Evolutionary conservation across 1,284 basidiomycete species (phyloP).

Genomic region (Trametes sp.): DNA sequence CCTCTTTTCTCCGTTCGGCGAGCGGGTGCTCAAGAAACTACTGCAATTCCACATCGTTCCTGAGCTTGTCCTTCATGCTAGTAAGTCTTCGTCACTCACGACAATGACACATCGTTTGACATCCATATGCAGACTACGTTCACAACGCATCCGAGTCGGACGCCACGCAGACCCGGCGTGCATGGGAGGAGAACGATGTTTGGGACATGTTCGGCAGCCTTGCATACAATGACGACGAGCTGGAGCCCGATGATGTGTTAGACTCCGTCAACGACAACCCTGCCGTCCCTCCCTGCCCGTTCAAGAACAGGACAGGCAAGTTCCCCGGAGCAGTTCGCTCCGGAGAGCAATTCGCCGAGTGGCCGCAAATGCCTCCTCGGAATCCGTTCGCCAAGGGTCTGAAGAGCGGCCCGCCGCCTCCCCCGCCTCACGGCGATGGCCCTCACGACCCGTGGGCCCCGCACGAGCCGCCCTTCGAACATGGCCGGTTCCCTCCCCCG

Average conservation of each 20-base stretch:
- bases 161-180: not conserved
- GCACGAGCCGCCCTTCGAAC: constrained; percentile 8
- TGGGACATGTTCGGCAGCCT: not conserved
- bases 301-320: not conserved
- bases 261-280: not conserved
- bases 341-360: not conserved
- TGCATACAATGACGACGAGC: not conserved
- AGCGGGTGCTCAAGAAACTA: constrained; percentile 62
- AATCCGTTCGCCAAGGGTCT: too few relatives aligned
- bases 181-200: not conserved
- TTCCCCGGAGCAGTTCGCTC: not conserved
- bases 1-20: constrained; percentile 76
- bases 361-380: too few relatives aligned
- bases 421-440: not conserved
- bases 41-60: constrained; percentile 75
- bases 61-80: constrained; percentile 60
- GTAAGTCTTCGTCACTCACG: constrained; percentile 43
- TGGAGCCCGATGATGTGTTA: not conserved
- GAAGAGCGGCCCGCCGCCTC: not conserved
- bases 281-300: not conserved
- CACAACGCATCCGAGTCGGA: constrained; percentile 36
- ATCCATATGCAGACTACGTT: constrained; percentile 30
- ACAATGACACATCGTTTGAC: not conserved
- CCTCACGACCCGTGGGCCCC: constrained; percentile 4
- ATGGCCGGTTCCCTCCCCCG: constrained; percentile 12